Base-by-base conservation (phyloP, 2,329 filamentous ascomycete species). In the Coniochaeta pulveracea region DNA sequence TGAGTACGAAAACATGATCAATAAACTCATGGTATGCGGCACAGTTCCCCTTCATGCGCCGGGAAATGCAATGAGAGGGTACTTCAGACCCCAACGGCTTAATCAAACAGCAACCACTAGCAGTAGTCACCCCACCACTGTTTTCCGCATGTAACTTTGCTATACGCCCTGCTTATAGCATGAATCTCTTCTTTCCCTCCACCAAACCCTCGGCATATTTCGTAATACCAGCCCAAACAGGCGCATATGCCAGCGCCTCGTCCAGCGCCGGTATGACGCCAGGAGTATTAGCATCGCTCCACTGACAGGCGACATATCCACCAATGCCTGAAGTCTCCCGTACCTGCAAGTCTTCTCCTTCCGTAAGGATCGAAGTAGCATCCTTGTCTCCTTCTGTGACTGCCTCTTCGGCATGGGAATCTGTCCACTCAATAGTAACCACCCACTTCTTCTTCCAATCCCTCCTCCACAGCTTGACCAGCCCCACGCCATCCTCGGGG, bases 211-310 rank as follows among this genome's bases (percentile, higher is more conserved):
- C 80, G 17, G 66, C 66, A 41, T 73, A 58, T 59, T 94, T 95
- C 4, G 76, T 77, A 18, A 86, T 64, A 8, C 79, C 77, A 6
- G 76, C 75, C 91, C 91, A 98, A 4, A 65, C 61, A 1, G 91
- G 91, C 44, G 77, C 68, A 56, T 77, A 95, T 51, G 77, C 70
- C 44, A 71, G 62, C 31, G 84, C 65, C 57, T 96, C 88, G 45
- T 91, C 81, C 33, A 89, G 70, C 1, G 88, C 88, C 0, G 89
- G 88, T 30, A 96, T 86, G 1, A 67, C 66, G 4, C 74, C 79
- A 3, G 58, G 55, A 22, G 62, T 59, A 48, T 95, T 95, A 27
- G 73, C 77, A 58, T 98, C 91, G 47, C 80, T 85, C 86, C 88
- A 96, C 19, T 83, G 63, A 56, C 91, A 96, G 11, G 79, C 67